phyloP scores from a whole-genome alignment of 768 basidiomycete species.

The Trametes maxima region DNA sequence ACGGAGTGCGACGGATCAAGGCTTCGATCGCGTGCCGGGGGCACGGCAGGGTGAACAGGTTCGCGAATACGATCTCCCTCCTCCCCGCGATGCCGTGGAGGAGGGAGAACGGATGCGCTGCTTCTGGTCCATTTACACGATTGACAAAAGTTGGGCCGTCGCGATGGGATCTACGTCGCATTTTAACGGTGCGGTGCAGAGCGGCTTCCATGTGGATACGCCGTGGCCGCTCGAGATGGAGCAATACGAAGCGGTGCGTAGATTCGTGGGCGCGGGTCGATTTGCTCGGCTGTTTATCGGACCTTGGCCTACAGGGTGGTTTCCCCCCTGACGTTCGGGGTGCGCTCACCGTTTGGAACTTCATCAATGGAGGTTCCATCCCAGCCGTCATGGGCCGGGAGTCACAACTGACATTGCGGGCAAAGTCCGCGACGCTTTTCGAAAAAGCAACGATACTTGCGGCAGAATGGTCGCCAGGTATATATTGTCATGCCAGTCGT shows the following conservation, averaged over 20 bases:
- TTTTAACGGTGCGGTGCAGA: slow-evolving; percentile 55
- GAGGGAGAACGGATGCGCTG: slow-evolving; percentile 67
- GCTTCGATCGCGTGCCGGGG: neutral
- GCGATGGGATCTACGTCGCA: slow-evolving; percentile 53
- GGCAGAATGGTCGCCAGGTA: slow-evolving; percentile 38
- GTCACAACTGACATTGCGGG: slow-evolving; percentile 43
- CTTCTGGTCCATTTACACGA: slow-evolving; percentile 62
- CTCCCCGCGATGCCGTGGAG: slow-evolving; percentile 46
- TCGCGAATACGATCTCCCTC: slow-evolving; percentile 30
- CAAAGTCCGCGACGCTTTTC: slow-evolving; percentile 60
- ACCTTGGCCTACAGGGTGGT: slow-evolving; percentile 34
- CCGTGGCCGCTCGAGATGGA: slow-evolving; percentile 42
- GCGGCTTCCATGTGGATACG: slow-evolving; percentile 38
- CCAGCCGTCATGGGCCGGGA: slow-evolving; percentile 34
- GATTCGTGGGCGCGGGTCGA: neutral
- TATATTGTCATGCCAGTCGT: neutral
- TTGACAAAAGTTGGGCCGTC: slow-evolving; percentile 61
- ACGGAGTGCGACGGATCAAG: slow-evolving; percentile 25
- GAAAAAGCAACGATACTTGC: slow-evolving; percentile 61
- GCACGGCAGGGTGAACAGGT: slow-evolving; percentile 7
- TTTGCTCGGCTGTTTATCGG: neutral
- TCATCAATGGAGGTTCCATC: slow-evolving; percentile 40
- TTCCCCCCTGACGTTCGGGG: slow-evolving; percentile 47
- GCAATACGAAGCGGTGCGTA: slow-evolving; percentile 37
- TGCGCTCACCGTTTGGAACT: slow-evolving; percentile 51